These are phyloP conservation scores for Adiantum capillusveneris DNA, from an alignment of 75 land plant species.

Conservation along the genomic window DNA sequence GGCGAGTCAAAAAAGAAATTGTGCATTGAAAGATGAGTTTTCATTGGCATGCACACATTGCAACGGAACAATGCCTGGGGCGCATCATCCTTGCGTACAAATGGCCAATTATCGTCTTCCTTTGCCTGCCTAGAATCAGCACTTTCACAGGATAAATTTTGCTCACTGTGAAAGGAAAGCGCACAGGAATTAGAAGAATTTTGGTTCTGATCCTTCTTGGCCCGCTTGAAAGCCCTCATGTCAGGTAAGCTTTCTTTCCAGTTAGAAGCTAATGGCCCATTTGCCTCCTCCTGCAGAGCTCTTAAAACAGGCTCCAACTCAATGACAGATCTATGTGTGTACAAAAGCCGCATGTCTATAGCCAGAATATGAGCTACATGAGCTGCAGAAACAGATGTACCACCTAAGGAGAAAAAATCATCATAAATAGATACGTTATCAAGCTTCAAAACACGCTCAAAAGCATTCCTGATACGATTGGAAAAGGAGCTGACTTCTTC, in stretches of 20 bases:
- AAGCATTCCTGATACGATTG: slow-evolving; percentile 31
- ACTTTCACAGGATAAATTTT: background rate
- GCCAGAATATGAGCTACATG: slow-evolving; percentile 49
- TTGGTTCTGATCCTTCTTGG: background rate
- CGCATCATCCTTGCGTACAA: background rate
- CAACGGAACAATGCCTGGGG: slow-evolving; percentile 10
- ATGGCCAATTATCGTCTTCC: background rate
- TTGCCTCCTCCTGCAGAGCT: background rate
- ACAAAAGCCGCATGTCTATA: slow-evolving; percentile 59
- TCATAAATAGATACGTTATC: slow-evolving; percentile 41
- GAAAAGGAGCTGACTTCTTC: slow-evolving; percentile 8
- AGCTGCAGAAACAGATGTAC: slow-evolving; percentile 75
- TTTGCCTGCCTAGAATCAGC: background rate
- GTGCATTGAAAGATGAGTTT: background rate
- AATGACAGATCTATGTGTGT: slow-evolving; percentile 18
- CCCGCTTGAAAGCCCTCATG: background rate
- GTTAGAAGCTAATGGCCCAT: background rate
- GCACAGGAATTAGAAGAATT: background rate
- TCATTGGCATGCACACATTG: background rate
- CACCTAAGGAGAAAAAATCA: slow-evolving; percentile 70
- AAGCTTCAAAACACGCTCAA: slow-evolving; percentile 39
- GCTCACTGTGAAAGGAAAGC: no score
- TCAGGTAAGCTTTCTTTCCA: background rate
- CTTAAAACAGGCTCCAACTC: background rate
- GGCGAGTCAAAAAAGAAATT: background rate